Evolutionary conservation across 768 basidiomycete species (phyloP), one percentile per base, ranked within the genome.

Genomic region (Trametes cubensis): DNA sequence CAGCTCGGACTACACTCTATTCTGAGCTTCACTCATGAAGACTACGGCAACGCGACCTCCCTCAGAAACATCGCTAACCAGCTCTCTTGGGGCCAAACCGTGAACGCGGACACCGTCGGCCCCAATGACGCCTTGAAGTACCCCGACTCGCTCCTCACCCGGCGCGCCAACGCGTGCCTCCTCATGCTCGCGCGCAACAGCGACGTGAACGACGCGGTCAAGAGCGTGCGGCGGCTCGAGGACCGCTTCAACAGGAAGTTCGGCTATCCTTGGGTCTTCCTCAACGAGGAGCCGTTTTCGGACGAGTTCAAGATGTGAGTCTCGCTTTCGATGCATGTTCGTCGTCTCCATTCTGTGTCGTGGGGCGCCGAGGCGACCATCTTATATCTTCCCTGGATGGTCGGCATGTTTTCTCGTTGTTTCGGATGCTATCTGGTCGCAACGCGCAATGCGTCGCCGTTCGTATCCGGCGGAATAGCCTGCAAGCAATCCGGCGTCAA

Each of bases 181-280:
- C 52, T 76, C 58, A 75, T 76, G 75, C 84, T 98, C 46, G 87
- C 84, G 41, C 80, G 88, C 44, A 92, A 91, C 70, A 74, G 76
- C 34, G 89, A 92, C 61, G 66, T 88, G 7, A 65, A 80, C n/a
- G 80, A 81, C 18, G 82, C 87, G 46, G 74, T 89, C 55, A 75
- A 76, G 41, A 88, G 87, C 64, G 85, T 94, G 66, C 82, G 82
- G 64, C 83, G 89, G 72, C 75, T 94, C 76, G 96, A 98, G 76
- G 89, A 92, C 70, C 79, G 89, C 42, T 97, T 97, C 78, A 98
- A 98, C 75, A 77, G 79, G 46, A 83, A 80, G 62, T 90, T 84
- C 67, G 80, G 82, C 21, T 96, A 97, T 69, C 92, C 93, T 4
- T 97, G 91, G 73, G 87, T 94, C 25, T 90, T 97, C 75, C 78